Conservation (phyloP, 306 rosid genomes). For the Sicyos edulis region DNA sequence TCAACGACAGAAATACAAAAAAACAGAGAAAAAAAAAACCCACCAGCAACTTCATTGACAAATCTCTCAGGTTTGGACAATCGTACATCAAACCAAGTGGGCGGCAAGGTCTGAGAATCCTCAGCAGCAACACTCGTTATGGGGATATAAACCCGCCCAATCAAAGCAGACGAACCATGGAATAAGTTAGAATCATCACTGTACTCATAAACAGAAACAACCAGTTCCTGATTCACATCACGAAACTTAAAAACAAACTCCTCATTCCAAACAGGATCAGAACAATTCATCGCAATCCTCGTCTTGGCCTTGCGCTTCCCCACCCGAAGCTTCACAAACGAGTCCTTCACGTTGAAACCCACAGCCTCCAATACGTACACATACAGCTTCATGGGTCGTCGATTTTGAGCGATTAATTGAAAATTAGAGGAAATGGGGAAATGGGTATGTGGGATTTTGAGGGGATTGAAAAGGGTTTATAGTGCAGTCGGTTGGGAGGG, state of each 20-base stretch:
- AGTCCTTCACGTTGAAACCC: constrained; percentile 41
- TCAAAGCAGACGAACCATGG: constrained; percentile 33
- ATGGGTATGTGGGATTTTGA: neutral
- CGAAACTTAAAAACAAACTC: constrained; percentile 61
- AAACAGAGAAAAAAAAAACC: constrained; percentile 29
- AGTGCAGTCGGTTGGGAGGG: neutral
- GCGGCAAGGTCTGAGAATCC: constrained; percentile 47
- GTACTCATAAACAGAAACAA: constrained; percentile 36
- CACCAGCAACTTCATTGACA: constrained; percentile 52
- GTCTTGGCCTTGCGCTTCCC: constrained; percentile 59
- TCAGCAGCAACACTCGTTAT: constrained; percentile 37
- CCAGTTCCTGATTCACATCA: constrained; percentile 44
- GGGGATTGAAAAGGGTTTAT: neutral
- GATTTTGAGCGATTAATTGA: too few species aligned
- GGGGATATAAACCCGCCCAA: constrained; percentile 58
- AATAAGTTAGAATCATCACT: constrained; percentile 28
- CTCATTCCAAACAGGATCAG: constrained; percentile 57
- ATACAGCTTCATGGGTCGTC: constrained; percentile 39
- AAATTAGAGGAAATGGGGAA: neutral
- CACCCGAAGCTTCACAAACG: constrained; percentile 59
- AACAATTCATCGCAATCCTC: constrained; percentile 35
- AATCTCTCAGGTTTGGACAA: constrained; percentile 38
- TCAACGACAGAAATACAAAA: neutral
- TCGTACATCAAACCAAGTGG: constrained; percentile 64
- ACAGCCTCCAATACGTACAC: constrained; percentile 69